Evolutionary conservation across 179 eudicot species (phyloP), one percentile per base, ranked within the genome.

Genomic region (Patellifolia procumbens): DNA sequence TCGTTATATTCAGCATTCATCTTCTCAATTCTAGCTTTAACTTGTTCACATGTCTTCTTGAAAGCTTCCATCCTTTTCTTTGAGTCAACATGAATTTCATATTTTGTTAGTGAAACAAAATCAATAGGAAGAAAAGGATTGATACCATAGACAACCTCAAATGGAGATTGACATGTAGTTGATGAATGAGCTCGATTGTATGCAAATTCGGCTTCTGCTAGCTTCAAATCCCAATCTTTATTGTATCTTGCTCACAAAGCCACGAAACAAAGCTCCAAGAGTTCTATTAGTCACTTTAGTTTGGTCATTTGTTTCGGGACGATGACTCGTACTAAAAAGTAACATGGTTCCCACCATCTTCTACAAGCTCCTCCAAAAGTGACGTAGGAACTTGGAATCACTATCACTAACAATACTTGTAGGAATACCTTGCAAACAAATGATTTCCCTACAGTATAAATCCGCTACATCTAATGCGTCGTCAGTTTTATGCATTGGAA

Each of bases 191-290:
- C 3, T 8, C 74, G 6, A 52, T 32, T 70, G 11, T 70, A 48
- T 12, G 74, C 7, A 32, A 70, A 52, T 17, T 70, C 74, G 19
- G 74, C 22, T 7, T 70, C 45, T 2, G 60, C 74, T 4, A 70
- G 61, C 15, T 48, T 49, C 2, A 32, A 1, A 29, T 69, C 39
- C 73, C 56, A 69, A 26, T 69, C 34, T 13, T 45, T 68, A n/a
- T 39, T 39, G 51, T 19, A 13, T 39, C 5, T 20, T 68, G 28
- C 22, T 68, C 26, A 43, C 53, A 28, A 68, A 42, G 8, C 52
- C 53, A 2, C 53, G 10, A 13, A 68, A 26, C 3, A 68, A 19
- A 9, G 52, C 22, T 39, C 68, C 72, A 4, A 43, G 28, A 4
- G 28, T 43, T 1, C 53, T 20, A 45, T 68, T 68, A 8, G 72